Evolutionary conservation across 2,329 filamentous ascomycete species (phyloP).

Genomic region (Neofusicoccum kwambonambiense): DNA sequence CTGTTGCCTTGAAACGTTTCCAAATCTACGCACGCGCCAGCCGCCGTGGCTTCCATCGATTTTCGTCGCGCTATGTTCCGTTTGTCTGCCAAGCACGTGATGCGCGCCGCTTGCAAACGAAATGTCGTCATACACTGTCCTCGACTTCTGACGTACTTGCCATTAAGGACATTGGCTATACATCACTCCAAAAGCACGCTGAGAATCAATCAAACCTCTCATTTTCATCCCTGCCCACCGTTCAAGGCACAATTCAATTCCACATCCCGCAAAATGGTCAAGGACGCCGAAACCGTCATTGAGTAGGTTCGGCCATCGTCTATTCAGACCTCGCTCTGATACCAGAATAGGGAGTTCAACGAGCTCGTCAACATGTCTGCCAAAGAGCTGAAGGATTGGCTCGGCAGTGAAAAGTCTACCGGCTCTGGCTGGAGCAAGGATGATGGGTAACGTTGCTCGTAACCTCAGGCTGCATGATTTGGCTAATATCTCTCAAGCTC

Average conservation of each 20-base stretch:
- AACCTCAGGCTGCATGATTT: neutral
- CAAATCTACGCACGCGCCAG: slow-evolving; percentile 1
- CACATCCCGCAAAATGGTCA: slow-evolving; percentile 45
- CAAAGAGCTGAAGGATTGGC: slow-evolving; percentile 61
- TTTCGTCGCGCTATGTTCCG: neutral
- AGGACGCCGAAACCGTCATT: slow-evolving; percentile 52
- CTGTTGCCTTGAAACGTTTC: slow-evolving; percentile 3
- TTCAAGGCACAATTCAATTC: neutral
- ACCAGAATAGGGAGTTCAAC: slow-evolving; percentile 57
- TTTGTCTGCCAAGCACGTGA: slow-evolving; percentile 5
- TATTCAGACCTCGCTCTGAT: neutral
- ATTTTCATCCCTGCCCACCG: neutral
- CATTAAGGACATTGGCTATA: neutral
- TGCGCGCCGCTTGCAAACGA: neutral
- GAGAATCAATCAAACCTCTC: neutral
- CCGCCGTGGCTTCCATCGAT: neutral
- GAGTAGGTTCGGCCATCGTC: slow-evolving; percentile 32
- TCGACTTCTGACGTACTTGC: neutral
- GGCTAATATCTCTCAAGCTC: slow-evolving; percentile 29
- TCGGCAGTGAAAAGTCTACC: slow-evolving; percentile 58
- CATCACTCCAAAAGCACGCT: neutral
- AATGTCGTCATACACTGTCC: slow-evolving; percentile 16
- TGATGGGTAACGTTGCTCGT: slow-evolving; percentile 19
- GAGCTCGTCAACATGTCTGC: slow-evolving; percentile 65
- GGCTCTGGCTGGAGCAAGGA: slow-evolving; percentile 61